Base-by-base conservation (phyloP, 2,329 filamentous ascomycete genomes). In the Rutstroemia sp. region DNA sequence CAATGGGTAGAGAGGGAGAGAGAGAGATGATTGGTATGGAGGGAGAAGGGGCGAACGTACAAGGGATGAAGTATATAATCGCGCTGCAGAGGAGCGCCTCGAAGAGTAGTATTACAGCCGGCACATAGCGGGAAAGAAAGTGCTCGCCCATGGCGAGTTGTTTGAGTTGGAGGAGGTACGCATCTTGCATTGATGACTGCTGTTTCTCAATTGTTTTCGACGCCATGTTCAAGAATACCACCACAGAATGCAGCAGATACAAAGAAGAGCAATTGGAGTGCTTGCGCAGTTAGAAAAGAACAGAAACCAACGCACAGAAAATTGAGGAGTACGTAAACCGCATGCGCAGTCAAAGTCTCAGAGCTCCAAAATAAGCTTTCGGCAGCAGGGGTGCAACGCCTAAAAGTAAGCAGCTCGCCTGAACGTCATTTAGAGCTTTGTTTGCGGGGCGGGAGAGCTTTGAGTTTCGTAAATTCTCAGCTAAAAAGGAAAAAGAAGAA, bases 1-100 rank as follows among this genome's bases (percentile, higher is more conserved):
- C 6, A 19, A 25, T 14, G 19, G 9, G 44, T 27, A 27, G n/a
- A n/a, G n/a, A n/a, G 7, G 1, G 6, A 27, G 7, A 39, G 39
- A 9, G 30, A 34, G 7, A 10, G 21, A 37, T 14, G n/a, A 5
- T 9, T 25, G 23, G 17, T 34, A 6, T 14, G 21, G 9, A 8
- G 17, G 27, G 27, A 12, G 37, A 47, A 17, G 34, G 38, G 19
- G 23, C 2, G 9, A 25, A 7, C 8, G 55, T 60, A 68, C 67
- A 69, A 49, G 67, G 51, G 38, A 68, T 58, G 37, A 63, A 65
- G 12, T 57, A 65, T 44, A 69, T 67, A 21, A 69, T 63, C 17
- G 63, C 50, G 44, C 62, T 64, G 21, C 59, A 64, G 6, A 69
- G 60, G n/a, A 68, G 38, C 2, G 64, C 63, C 59, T 69, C 67